Evolutionary conservation across 1,284 basidiomycete genomes (phyloP).

Genomic region (Meripilus lineatus): DNA sequence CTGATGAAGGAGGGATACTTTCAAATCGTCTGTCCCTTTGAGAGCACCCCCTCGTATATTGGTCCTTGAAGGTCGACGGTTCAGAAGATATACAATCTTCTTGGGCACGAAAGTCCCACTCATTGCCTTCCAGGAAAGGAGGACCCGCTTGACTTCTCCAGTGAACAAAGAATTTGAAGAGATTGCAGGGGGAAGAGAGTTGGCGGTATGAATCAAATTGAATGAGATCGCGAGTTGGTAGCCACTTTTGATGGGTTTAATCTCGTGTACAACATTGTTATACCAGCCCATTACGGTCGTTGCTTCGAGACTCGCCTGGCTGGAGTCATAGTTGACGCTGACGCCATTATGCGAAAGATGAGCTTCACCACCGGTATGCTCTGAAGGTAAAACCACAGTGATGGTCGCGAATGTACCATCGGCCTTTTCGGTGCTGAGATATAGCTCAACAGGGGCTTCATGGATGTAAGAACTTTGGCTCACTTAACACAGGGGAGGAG

Average conservation of each 20-base stretch:
- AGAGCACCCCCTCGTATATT: conserved; percentile 17
- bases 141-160: background rate
- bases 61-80: conserved; percentile 21
- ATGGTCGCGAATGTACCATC: conserved; percentile 41
- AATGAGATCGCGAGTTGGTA: conserved; percentile 41
- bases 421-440: conserved; percentile 31
- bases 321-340: conserved; percentile 29
- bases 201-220: conserved; percentile 35
- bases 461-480: conserved; percentile 5
- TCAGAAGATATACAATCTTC: conserved; percentile 23
- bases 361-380: conserved; percentile 37
- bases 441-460: background rate
- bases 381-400: conserved; percentile 39
- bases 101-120: background rate
- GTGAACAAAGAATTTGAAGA: background rate
- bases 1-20: conserved; percentile 13
- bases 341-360: conserved; percentile 32
- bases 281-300: conserved; percentile 43
- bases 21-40: conserved; percentile 23
- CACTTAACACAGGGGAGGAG: conserved; percentile 31
- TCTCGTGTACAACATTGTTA: conserved; percentile 41
- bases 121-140: background rate
- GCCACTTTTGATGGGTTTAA: conserved; percentile 39
- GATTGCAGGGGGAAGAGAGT: conserved; percentile 34
- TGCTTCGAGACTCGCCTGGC: conserved; percentile 20